These are phyloP conservation scores for Leptographium wingfieldii DNA, from an alignment of 2,329 filamentous ascomycete genomes.

Conservation along the genomic window DNA sequence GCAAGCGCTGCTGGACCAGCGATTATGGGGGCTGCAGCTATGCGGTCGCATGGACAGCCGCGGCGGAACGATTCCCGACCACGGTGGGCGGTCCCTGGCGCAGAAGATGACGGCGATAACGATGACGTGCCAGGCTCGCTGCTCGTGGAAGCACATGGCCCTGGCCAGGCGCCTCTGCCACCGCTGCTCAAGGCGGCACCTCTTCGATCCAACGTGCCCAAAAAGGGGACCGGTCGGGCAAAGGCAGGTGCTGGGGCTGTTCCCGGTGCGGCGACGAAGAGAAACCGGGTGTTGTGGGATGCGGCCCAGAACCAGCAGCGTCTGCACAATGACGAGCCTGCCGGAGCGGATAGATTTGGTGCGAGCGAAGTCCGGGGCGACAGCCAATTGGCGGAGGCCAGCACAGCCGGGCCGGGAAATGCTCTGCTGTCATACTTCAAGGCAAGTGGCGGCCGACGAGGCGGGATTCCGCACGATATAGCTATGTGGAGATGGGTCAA, in stretches of 20 bases:
- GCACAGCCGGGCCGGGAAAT: slow-evolving; percentile 2
- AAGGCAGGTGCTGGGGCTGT: slow-evolving; percentile 17
- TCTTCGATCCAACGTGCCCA: slow-evolving; percentile 9
- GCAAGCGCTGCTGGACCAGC: slow-evolving; percentile 1
- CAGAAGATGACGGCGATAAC: slow-evolving; percentile 40
- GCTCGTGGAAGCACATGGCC: slow-evolving; percentile 36
- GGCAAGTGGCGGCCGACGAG: slow-evolving; percentile 4
- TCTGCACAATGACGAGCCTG: slow-evolving; percentile 27
- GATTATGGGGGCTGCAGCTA: background rate
- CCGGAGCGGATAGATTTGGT: slow-evolving; percentile 14
- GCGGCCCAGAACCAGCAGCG: slow-evolving; percentile 37
- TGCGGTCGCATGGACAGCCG: background rate
- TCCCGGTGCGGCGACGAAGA: slow-evolving; percentile 30
- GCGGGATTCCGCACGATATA: slow-evolving; percentile 46
- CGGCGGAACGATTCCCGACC: background rate
- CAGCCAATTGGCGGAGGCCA: slow-evolving; percentile 3
- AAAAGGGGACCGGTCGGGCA: background rate
- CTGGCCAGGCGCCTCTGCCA: slow-evolving; percentile 3
- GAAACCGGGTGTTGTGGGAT: slow-evolving; percentile 41
- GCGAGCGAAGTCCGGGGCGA: slow-evolving; percentile 15
- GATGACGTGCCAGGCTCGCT: slow-evolving; percentile 54
- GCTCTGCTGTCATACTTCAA: slow-evolving; percentile 12
- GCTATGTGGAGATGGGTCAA: slow-evolving; percentile 92
- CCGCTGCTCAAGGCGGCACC: slow-evolving; percentile 14
- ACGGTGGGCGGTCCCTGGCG: slow-evolving; percentile 14